Base-by-base conservation (phyloP, 1,284 basidiomycete genomes). In the Exobasidium rhododendri region DNA sequence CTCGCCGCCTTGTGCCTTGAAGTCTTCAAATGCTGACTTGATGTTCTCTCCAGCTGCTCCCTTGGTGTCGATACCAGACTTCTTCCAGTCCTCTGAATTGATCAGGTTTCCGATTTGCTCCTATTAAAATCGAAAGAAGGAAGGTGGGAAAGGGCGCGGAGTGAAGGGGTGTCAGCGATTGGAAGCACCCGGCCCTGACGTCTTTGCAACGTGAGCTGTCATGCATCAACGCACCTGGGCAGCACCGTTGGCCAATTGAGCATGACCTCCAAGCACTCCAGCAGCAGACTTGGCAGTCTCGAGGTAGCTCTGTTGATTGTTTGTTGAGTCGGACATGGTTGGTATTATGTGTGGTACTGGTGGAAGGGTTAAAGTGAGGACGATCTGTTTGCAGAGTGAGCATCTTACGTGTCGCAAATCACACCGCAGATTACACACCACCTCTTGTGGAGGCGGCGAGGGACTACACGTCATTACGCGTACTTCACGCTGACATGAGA, bases 221-320 rank as follows among this genome's bases (percentile, higher is more conserved):
- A 40, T 10, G 35, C 7, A 17, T 10, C 35, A 40, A 40, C 35
- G 35, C 17, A 40, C 35, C 35, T 40, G 35, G 14, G 47, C 26
- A 24, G 47, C 47, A 50, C 47, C 47, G 14, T 50, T 20, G n/a
- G 47, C 47, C 26, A 50, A 50, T 26, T 50, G 47, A 50, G 47
- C 47, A 50, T 50, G 47, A 24, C 47, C 47, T 24, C 47, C 47
- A 5, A 50, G 28, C 20, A 50, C 28, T 24, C 47, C 47, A 24
- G 47, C 47, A 24, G 47, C 47, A 50, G n/a, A 24, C 4, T 20
- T 24, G 20, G 47, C 47, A 14, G 24, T 28, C 4, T 50, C 47
- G 4, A 50, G 2, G 13, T 24, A 50, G 20, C 26, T 50, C 14
- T 28, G 20, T 50, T 50, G 47, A 13, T 17, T 20, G 20, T 17